Conservation (phyloP, 352 stramenopile genomes). For the Globisporangium middletonii region DNA sequence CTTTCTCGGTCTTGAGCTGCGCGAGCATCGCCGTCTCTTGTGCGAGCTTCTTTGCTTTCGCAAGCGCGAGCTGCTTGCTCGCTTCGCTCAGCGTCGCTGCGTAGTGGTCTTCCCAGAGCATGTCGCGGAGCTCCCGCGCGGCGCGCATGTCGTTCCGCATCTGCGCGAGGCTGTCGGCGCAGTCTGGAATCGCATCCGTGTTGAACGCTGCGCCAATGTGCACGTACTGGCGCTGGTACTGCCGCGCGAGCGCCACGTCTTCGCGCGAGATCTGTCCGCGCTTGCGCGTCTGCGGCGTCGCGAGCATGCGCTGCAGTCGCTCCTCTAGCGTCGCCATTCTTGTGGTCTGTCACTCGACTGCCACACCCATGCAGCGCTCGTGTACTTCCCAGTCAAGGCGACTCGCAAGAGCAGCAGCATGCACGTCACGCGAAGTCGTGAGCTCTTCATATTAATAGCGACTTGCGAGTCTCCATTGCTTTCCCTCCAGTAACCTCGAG, state of each 20-base stretch:
- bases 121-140: conserved; percentile 44
- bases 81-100: conserved; percentile 22
- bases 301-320: conserved; percentile 37
- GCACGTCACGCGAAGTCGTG: too few relatives aligned
- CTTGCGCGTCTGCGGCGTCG: conserved; percentile 31
- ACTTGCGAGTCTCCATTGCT: too few relatives aligned
- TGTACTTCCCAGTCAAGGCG: neutral
- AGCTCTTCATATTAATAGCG: too few relatives aligned
- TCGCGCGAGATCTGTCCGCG: conserved; percentile 43
- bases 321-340: conserved; percentile 21
- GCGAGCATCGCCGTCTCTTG: conserved; percentile 50
- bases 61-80: conserved; percentile 6
- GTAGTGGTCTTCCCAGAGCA: conserved; percentile 65
- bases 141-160: conserved; percentile 41
- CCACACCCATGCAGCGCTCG: neutral
- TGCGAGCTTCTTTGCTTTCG: conserved; percentile 35
- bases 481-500: too few relatives aligned
- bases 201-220: conserved; percentile 30
- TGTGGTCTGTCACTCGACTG: neutral
- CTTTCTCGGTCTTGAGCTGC: conserved; percentile 40
- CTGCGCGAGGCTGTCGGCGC: conserved; percentile 35
- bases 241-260: conserved; percentile 27
- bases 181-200: conserved; percentile 39
- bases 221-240: conserved; percentile 44
- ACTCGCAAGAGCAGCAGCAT: too few relatives aligned